phyloP scores from a whole-genome alignment of 2,329 filamentous ascomycete genomes.

The Hymenoscyphus fructigenus region DNA sequence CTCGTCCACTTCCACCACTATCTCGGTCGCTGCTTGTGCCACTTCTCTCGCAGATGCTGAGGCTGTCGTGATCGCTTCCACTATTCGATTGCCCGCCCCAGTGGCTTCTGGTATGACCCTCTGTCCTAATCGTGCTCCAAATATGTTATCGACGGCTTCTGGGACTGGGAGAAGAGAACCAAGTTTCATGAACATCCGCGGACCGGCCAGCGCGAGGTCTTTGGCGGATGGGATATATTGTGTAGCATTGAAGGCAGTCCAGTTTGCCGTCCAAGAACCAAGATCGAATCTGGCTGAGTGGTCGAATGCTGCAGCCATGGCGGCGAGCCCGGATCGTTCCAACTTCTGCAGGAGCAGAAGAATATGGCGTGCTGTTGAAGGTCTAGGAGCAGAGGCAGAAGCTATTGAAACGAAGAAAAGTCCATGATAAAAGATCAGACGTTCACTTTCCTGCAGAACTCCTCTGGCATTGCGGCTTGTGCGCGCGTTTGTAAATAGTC shows the following conservation, averaged over 20 bases:
- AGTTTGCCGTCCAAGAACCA: conserved; percentile 51
- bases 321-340: not conserved
- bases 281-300: conserved; percentile 42
- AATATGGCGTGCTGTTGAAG: not conserved
- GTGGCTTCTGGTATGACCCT: conserved; percentile 61
- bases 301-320: conserved; percentile 30
- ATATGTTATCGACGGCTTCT: conserved; percentile 57
- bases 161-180: conserved; percentile 61
- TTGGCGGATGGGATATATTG: conserved; percentile 63
- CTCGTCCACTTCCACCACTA: conserved; percentile 41
- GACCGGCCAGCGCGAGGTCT: conserved; percentile 68
- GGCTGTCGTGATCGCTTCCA: conserved; percentile 41
- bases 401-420: not conserved
- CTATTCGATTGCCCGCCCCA: conserved; percentile 43
- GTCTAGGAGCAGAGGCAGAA: not conserved
- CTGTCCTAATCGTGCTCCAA: conserved; percentile 53
- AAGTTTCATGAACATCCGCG: conserved; percentile 67
- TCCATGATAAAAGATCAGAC: not conserved
- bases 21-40: conserved; percentile 29
- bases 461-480: not conserved
- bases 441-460: not conserved
- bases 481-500: not conserved
- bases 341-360: not conserved
- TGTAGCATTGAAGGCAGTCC: conserved; percentile 51
- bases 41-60: conserved; percentile 40